Evolutionary conservation across 495 filamentous ascomycete species (phyloP).

Genomic region (Paragyromitra xinjiangensis): DNA sequence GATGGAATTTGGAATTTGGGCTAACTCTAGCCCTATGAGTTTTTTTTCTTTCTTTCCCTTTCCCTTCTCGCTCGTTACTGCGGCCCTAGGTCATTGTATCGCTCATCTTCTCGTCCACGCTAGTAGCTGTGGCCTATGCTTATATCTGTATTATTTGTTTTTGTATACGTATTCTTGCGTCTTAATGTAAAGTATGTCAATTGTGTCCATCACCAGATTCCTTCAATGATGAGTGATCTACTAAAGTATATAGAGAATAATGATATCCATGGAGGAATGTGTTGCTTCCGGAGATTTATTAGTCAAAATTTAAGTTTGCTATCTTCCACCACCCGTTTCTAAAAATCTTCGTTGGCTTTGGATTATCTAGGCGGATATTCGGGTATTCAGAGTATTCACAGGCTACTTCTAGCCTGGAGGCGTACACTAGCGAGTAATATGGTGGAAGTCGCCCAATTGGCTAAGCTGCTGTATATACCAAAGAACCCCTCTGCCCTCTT

Average conservation of each 20-base stretch:
- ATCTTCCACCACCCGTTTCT: not conserved
- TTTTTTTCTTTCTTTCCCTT: not conserved
- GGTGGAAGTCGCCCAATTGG: too few relatives aligned
- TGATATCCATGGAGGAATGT: not conserved
- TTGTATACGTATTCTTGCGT: not conserved
- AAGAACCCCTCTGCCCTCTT: too few relatives aligned
- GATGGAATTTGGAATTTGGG: conserved; percentile 7
- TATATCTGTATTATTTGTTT: conserved; percentile 7
- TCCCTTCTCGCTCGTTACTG: not conserved
- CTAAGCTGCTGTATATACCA: too few relatives aligned
- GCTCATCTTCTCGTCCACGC: not conserved
- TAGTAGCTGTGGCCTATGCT: not conserved
- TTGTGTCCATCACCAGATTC: not conserved
- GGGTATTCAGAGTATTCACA: too few relatives aligned
- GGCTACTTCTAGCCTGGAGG: too few relatives aligned
- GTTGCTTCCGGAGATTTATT: not conserved
- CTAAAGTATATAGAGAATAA: not conserved
- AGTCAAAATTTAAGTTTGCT: not conserved
- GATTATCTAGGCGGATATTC: too few relatives aligned
- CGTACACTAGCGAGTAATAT: too few relatives aligned
- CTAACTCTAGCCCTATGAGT: conserved; percentile 1
- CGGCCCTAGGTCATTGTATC: not conserved
- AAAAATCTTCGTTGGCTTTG: too few relatives aligned
- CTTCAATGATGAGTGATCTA: not conserved
- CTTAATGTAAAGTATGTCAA: not conserved